Conservation (phyloP, 176 grass and related monocot species). For the Zea luxurians region DNA sequence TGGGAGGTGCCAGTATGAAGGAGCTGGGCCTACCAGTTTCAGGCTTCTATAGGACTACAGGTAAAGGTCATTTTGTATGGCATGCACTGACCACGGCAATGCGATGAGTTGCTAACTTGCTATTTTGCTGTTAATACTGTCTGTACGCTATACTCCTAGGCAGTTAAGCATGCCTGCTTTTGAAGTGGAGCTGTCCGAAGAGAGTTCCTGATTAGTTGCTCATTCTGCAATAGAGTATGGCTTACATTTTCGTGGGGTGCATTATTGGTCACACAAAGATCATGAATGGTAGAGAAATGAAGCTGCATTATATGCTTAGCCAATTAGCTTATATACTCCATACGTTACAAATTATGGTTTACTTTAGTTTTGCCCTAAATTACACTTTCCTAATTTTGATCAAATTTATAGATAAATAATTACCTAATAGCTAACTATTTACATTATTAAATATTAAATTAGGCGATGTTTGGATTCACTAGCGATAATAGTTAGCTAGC, state of each 20-base stretch:
- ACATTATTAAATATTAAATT: no score
- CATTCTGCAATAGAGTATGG: not conserved
- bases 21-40: not conserved
- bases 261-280: not conserved
- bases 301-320: not conserved
- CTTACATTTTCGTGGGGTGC: not conserved
- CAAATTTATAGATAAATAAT: not conserved
- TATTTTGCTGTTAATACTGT: not conserved
- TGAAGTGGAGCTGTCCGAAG: not conserved
- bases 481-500: no score
- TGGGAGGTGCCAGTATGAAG: not conserved
- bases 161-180: not conserved
- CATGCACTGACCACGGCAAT: not conserved
- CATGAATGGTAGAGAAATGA: not conserved
- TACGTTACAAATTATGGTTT: not conserved
- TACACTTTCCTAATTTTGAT: not conserved
- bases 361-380: not conserved
- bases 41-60: not conserved
- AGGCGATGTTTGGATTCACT: no score
- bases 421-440: no score
- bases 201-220: not conserved
- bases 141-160: not conserved
- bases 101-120: not conserved
- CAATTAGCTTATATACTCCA: not conserved
- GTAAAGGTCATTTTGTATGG: slow-evolving; percentile 1